Base-by-base conservation (phyloP, 306 rosid genomes). In the Aeschynomene evenia region DNA sequence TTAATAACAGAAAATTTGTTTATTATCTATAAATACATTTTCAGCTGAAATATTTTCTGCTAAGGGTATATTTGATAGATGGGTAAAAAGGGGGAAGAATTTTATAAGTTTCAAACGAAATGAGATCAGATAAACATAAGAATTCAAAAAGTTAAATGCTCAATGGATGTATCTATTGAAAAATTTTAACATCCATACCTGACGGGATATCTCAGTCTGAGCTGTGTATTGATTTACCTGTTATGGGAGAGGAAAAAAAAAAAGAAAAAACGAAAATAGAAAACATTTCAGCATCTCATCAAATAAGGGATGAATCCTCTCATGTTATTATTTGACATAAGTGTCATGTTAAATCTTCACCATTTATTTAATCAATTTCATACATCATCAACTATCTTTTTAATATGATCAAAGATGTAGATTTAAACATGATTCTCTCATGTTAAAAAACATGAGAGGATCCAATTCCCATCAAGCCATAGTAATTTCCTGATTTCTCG, bases 201-300 rank as follows among this genome's bases (percentile, higher is more conserved):
- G 98, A 37, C 74, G 96, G 62, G 96, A 86, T 83, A 93, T 77
- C 81, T 93, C 98, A 23, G 87, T 79, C 70, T 85, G 97, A 63
- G 93, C 84, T 74, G 88, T 85, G 71, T 90, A 93, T 81, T 63
- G 77, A 69, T 86, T 92, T 23, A 57, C 88, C 98, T 92, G 96
- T 79, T 50, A 14, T 40, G 6, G 58, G 23, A 6, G 33, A n/a
- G n/a, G n/a, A n/a, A n/a, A n/a, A n/a, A n/a, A n/a, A n/a, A n/a
- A n/a, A n/a, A n/a, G n/a, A 36, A 29, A 48, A 60, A 51, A 26
- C 2, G 21, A 15, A 48, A 77, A 71, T 31, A n/a, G 23, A 34
- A 36, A 77, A 63, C 34, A 9, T 54, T 31, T 72, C 70, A 78
- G 70, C 40, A 49, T 68, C 50, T 52, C 51, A 26, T 18, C n/a